These are phyloP conservation scores for Aspergillus alliaceus DNA, from an alignment of 2,329 filamentous ascomycete genomes.

Conservation along the genomic window DNA sequence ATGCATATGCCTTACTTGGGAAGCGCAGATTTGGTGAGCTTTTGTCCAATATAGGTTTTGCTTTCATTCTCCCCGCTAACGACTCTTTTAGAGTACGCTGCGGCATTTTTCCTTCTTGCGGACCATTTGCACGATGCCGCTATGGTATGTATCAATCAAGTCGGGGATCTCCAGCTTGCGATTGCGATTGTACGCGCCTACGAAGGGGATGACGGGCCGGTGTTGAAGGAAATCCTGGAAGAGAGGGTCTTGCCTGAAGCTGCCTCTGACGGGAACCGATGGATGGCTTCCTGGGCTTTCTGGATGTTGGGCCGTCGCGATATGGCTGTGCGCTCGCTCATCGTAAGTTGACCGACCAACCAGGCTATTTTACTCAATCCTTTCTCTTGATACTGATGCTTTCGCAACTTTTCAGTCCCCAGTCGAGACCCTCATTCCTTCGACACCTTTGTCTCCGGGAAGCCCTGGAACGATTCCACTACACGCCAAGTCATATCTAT, in stretches of 20 bases:
- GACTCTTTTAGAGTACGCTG: constrained; percentile 73
- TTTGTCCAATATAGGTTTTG: not conserved
- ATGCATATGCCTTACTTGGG: constrained; percentile 91
- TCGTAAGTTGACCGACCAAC: constrained; percentile 55
- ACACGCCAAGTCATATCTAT: constrained; percentile 75
- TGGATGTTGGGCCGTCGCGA: constrained; percentile 83
- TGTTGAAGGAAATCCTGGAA: constrained; percentile 71
- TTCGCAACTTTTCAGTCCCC: constrained; percentile 63
- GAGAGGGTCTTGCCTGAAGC: constrained; percentile 78
- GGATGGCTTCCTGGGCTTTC: constrained; percentile 94
- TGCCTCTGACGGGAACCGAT: constrained; percentile 79
- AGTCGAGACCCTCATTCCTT: constrained; percentile 65
- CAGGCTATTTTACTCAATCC: not conserved
- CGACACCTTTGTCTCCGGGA: constrained; percentile 53
- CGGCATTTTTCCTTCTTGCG: constrained; percentile 90
- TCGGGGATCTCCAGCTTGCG: constrained; percentile 86
- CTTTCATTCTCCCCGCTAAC: constrained; percentile 2
- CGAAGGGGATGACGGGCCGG: constrained; percentile 76
- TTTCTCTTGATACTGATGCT: not conserved
- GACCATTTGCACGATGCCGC: constrained; percentile 83
- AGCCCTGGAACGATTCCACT: constrained; percentile 60
- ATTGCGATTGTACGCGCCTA: constrained; percentile 86
- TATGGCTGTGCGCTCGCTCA: constrained; percentile 78
- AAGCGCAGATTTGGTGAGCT: constrained; percentile 79
- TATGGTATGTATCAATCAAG: constrained; percentile 79